Evolutionary conservation across 371 early-diverging fungal species (phyloP).

Genomic region (Umbelopsis sp.): DNA sequence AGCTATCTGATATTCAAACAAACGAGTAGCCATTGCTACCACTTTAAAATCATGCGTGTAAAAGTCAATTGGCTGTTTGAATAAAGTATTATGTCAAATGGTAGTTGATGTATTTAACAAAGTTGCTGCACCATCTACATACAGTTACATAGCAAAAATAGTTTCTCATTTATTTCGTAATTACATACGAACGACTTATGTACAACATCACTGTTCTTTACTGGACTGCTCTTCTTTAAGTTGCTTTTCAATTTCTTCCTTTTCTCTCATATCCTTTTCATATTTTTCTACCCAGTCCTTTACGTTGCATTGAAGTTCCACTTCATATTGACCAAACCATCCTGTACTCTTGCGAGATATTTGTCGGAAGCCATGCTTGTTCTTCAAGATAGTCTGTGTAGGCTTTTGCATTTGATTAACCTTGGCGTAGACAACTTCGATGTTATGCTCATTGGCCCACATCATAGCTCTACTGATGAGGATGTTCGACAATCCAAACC

Average conservation of each 20-base stretch:
- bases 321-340: constrained; percentile 37
- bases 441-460: constrained; percentile 42
- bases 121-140: no score
- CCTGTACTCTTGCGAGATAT: constrained; percentile 30
- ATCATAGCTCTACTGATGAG: constrained; percentile 42
- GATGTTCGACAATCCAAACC: constrained; percentile 45
- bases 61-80: background rate
- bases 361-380: constrained; percentile 43
- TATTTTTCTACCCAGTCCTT: constrained; percentile 28
- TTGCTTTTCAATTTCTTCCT: constrained; percentile 24
- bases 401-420: constrained; percentile 39
- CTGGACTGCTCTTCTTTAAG: constrained; percentile 22
- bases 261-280: constrained; percentile 26
- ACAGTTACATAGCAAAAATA: no score
- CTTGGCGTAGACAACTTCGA: constrained; percentile 40
- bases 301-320: constrained; percentile 23
- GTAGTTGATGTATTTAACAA: no score
- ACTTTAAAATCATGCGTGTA: background rate
- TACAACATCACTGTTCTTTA: background rate
- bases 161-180: no score
- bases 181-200: background rate
- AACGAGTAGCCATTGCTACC: background rate
- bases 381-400: constrained; percentile 40
- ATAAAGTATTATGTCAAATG: no score
- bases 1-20: no score